Conservation (phyloP, 129 eudicot genomes). For the Centaurea solstitialis region DNA sequence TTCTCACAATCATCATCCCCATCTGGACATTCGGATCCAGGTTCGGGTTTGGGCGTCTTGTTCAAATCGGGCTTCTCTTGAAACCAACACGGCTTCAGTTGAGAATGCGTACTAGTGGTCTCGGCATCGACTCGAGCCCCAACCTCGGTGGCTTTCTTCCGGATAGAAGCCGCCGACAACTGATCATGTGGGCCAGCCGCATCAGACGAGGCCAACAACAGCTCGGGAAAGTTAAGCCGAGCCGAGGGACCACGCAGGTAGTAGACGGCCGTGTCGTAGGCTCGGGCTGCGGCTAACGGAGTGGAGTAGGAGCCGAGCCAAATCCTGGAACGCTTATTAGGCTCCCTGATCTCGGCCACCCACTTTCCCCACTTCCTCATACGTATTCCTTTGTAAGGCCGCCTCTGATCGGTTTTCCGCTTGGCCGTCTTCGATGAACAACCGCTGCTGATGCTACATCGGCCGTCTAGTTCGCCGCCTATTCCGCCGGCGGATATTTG, state of each 20-base stretch:
- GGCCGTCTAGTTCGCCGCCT: conserved; percentile 9
- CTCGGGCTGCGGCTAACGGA: conserved; percentile 83
- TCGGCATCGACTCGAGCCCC: conserved; percentile 84
- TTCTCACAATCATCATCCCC: conserved; percentile 44
- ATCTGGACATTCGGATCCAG: conserved; percentile 36
- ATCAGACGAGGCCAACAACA: conserved; percentile 16
- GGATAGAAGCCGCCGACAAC: conserved; percentile 69
- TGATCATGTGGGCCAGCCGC: conserved; percentile 31
- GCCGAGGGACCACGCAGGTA: conserved; percentile 79
- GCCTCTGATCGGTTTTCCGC: conserved; percentile 45
- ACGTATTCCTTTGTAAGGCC: conserved; percentile 80
- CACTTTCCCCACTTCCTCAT: conserved; percentile 98
- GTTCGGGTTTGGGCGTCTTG: conserved; percentile 74
- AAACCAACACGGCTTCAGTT: conserved; percentile 51
- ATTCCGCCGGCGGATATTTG: conserved; percentile 8
- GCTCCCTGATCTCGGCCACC: conserved; percentile 92
- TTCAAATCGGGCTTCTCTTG: conserved; percentile 82
- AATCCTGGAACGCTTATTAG: conserved; percentile 79
- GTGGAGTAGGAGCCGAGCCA: conserved; percentile 92
- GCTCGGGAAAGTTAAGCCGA: conserved; percentile 68
- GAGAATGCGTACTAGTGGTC: conserved; percentile 13
- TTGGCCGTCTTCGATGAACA: conserved; percentile 35
- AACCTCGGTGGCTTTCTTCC: conserved; percentile 79
- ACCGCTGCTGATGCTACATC: conserved; percentile 13
- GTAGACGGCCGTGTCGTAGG: conserved; percentile 86